Evolutionary conservation across 495 filamentous ascomycete genomes (phyloP).

Genomic region (Bacidia rubella): DNA sequence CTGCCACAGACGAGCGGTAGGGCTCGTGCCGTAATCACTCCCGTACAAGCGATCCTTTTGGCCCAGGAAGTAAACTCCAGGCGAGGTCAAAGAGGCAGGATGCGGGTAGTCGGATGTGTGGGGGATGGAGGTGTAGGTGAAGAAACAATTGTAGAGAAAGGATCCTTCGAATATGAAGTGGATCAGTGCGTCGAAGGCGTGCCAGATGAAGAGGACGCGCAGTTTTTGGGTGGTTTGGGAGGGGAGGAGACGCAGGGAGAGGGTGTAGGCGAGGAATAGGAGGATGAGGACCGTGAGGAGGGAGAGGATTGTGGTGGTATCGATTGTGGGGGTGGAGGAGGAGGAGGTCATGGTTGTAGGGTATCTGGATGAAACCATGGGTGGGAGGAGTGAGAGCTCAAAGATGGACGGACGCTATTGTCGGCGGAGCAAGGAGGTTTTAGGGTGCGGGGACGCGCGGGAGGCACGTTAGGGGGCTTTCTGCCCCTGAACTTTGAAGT

Average conservation of each 20-base stretch:
- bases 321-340: constrained; percentile 28
- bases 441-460: too few species aligned
- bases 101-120: constrained; percentile 24
- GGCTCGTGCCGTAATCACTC: constrained; percentile 49
- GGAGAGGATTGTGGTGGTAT: constrained; percentile 34
- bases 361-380: not conserved
- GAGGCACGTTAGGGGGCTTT: too few species aligned
- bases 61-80: constrained; percentile 40
- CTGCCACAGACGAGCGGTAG: constrained; percentile 66
- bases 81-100: constrained; percentile 26
- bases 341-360: not conserved
- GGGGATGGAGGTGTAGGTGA: constrained; percentile 42
- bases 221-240: constrained; percentile 30
- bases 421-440: too few species aligned
- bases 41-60: constrained; percentile 52
- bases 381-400: too few species aligned
- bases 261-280: constrained; percentile 38
- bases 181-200: constrained; percentile 80
- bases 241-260: constrained; percentile 33
- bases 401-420: too few species aligned
- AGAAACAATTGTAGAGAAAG: constrained; percentile 88
- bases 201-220: constrained; percentile 85
- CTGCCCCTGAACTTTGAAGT: too few species aligned
- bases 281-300: constrained; percentile 38
- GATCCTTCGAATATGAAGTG: constrained; percentile 81